Percentiles rank a stretch among this genome's conserved stretches.
Conservation (phyloP, 1,139 yeast genomes). For the Magnusiomyces magnusii region DNA sequence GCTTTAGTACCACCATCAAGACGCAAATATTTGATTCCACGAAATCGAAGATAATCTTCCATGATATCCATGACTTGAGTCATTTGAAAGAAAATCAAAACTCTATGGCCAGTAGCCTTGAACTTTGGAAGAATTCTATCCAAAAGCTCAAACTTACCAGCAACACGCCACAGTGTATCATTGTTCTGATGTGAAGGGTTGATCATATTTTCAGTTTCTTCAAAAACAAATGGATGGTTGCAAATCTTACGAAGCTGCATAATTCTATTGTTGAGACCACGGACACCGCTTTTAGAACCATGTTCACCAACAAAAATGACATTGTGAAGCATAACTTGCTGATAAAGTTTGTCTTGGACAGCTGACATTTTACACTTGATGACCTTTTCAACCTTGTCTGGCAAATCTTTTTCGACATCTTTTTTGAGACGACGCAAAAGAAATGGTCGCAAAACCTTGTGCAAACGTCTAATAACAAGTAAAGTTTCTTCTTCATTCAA, state of each 20-base stretch:
- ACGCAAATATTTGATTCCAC: slow-evolving; percentile 73
- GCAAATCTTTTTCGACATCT: slow-evolving; percentile 95
- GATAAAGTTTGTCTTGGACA: slow-evolving; percentile 69
- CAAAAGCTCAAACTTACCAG: slow-evolving; percentile 88
- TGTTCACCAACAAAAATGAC: slow-evolving; percentile 65
- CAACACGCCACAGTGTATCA: slow-evolving; percentile 69
- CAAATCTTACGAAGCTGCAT: slow-evolving; percentile 96
- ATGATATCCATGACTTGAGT: slow-evolving; percentile 98
- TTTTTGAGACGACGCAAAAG: slow-evolving; percentile 88
- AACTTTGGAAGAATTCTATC: slow-evolving; percentile 88
- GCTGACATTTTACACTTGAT: slow-evolving; percentile 92
- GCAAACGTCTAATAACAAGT: slow-evolving; percentile 88
- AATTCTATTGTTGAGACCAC: slow-evolving; percentile 87
- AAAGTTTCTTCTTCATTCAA: slow-evolving; percentile 95
- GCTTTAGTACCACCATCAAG: slow-evolving; percentile 95
- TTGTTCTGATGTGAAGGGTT: slow-evolving; percentile 47
- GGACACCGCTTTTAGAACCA: slow-evolving; percentile 63
- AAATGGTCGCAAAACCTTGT: slow-evolving; percentile 93
- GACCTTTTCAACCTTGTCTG: slow-evolving; percentile 92
- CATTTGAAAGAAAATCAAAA: slow-evolving; percentile 96
- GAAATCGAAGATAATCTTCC: slow-evolving; percentile 85
- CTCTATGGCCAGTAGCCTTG: slow-evolving; percentile 74
- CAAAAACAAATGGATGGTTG: slow-evolving; percentile 95
- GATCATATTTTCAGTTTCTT: slow-evolving; percentile 65
- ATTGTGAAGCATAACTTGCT: slow-evolving; percentile 86